These are phyloP conservation scores for Trichoderma aggressivum DNA, from an alignment of 2,329 filamentous ascomycete species.

Conservation along the genomic window DNA sequence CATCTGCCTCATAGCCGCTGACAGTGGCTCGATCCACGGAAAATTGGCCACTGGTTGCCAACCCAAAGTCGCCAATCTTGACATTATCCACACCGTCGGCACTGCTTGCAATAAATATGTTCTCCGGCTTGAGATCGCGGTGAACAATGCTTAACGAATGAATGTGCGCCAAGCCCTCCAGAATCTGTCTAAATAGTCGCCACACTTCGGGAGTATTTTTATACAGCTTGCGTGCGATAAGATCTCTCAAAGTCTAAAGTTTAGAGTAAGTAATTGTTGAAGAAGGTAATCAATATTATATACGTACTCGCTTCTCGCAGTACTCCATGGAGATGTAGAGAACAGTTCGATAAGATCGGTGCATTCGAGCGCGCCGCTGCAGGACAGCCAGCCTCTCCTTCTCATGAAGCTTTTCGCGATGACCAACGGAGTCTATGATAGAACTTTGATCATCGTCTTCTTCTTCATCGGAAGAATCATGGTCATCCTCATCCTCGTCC, in stretches of 20 bases:
- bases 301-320: slow-evolving; percentile 76
- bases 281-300: slow-evolving; percentile 4
- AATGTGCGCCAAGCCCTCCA: slow-evolving; percentile 87
- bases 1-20: slow-evolving; percentile 46
- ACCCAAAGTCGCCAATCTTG: slow-evolving; percentile 93
- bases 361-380: slow-evolving; percentile 36
- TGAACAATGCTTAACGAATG: slow-evolving; percentile 91
- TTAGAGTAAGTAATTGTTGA: neutral
- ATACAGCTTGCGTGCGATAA: slow-evolving; percentile 73
- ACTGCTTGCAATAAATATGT: slow-evolving; percentile 76
- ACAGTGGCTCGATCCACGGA: slow-evolving; percentile 52
- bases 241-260: slow-evolving; percentile 70
- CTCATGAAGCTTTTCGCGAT: slow-evolving; percentile 30
- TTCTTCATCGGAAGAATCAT: slow-evolving; percentile 46
- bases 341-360: slow-evolving; percentile 62
- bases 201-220: slow-evolving; percentile 77
- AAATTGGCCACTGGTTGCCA: slow-evolving; percentile 85
- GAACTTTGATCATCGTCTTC: slow-evolving; percentile 46
- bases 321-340: slow-evolving; percentile 99
- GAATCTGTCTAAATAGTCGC: slow-evolving; percentile 85
- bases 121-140: slow-evolving; percentile 93
- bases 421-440: slow-evolving; percentile 32
- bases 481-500: slow-evolving; percentile 45
- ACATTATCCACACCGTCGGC: slow-evolving; percentile 79
- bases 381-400: slow-evolving; percentile 31